These are phyloP conservation scores for Chrysoporthe deuterocubensis DNA, from an alignment of 2,329 filamentous ascomycete genomes.

Conservation along the genomic window DNA sequence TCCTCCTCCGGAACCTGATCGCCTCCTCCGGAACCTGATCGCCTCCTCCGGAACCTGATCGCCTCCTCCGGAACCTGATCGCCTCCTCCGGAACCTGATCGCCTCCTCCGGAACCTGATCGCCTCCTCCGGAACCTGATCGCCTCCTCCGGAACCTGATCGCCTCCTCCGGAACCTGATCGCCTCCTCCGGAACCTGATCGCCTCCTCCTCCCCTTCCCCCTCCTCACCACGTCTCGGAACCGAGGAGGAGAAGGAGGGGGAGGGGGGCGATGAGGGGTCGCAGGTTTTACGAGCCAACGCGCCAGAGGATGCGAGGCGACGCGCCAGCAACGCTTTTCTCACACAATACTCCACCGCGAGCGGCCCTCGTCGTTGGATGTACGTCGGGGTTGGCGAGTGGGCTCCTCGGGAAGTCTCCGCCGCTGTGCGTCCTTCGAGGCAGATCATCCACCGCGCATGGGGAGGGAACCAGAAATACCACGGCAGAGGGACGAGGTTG, in stretches of 20 bases:
- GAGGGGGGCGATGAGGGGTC: not conserved
- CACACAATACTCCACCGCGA: not conserved
- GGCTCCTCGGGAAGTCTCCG: slow-evolving; percentile 2
- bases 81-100: not conserved
- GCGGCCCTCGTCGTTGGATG: not conserved
- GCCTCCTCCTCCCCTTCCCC: too few relatives aligned
- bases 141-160: not conserved
- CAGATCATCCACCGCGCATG: not conserved
- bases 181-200: not conserved
- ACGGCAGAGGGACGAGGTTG: not conserved
- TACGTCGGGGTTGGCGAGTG: not conserved
- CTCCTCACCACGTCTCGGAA: not conserved
- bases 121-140: not conserved
- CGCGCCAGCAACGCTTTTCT: not conserved
- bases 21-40: not conserved
- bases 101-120: too few relatives aligned
- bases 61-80: not conserved
- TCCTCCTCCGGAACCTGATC: not conserved
- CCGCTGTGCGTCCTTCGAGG: not conserved
- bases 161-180: not conserved
- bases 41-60: not conserved
- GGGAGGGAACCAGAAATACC: not conserved
- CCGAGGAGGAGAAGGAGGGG: too few relatives aligned
- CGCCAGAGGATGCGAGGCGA: not conserved
- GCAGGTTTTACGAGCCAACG: not conserved